Evolutionary conservation across 2,329 filamentous ascomycete species (phyloP).

Genomic region (Hypoxylon sp.): DNA sequence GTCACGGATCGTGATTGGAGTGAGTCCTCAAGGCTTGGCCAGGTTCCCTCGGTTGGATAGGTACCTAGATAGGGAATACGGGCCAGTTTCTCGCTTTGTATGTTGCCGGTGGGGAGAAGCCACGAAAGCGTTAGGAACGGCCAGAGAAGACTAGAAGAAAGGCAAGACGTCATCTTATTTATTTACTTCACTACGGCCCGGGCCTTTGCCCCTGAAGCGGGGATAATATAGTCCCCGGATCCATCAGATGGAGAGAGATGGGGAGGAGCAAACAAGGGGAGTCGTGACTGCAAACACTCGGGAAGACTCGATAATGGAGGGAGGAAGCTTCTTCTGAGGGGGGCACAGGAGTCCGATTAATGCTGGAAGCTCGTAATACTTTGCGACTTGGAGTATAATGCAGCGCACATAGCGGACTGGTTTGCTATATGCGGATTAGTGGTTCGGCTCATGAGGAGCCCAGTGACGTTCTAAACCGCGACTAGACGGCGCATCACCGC

Average conservation of each 20-base stretch:
- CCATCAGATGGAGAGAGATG: slow-evolving; percentile 15
- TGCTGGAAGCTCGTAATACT: slow-evolving; percentile 3
- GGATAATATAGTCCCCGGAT: slow-evolving; percentile 25
- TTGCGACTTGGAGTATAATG: background rate
- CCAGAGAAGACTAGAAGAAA: background rate
- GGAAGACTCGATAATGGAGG: slow-evolving; percentile 8
- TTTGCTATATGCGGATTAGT: slow-evolving; percentile 28
- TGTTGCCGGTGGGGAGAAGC: background rate
- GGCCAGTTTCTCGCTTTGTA: background rate
- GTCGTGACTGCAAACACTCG: slow-evolving; percentile 17
- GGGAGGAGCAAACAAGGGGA: slow-evolving; percentile 13
- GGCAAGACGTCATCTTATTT: slow-evolving; percentile 36
- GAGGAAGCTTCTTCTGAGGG: slow-evolving; percentile 15
- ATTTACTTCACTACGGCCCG: slow-evolving; percentile 20
- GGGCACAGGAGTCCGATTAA: slow-evolving; percentile 13
- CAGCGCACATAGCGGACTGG: slow-evolving; percentile 15
- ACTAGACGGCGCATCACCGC: background rate
- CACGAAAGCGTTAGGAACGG: slow-evolving; percentile 5
- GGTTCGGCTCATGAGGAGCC: slow-evolving; percentile 25
- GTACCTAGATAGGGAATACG: background rate
- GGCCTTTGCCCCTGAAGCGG: slow-evolving; percentile 34
- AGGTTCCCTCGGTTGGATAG: background rate
- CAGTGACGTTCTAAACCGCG: slow-evolving; percentile 11
- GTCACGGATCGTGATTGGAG: background rate
- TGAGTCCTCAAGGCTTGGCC: background rate